Percentiles rank a stretch among this genome's conserved stretches.
Evolutionary conservation across 768 basidiomycete species (phyloP).

Genomic region (Pisolithus albus): DNA sequence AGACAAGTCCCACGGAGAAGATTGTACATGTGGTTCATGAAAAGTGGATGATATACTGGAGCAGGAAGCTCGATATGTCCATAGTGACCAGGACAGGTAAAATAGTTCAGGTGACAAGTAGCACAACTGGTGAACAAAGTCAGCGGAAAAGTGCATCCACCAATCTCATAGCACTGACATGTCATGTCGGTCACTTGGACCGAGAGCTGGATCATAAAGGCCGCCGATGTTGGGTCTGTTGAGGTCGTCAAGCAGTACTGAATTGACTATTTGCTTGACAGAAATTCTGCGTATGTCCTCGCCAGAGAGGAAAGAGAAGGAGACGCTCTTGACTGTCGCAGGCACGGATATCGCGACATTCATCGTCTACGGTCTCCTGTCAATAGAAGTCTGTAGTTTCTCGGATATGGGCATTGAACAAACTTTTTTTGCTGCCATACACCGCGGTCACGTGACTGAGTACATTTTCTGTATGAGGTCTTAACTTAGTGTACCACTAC

Average conservation of each 20-base stretch:
- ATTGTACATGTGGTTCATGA: slow-evolving; percentile 86
- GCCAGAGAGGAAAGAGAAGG: slow-evolving; percentile 88
- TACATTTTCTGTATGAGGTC: neutral
- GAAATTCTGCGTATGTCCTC: slow-evolving; percentile 88
- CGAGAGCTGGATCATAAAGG: slow-evolving; percentile 91
- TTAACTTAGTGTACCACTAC: slow-evolving; percentile 42
- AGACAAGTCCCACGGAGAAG: slow-evolving; percentile 83
- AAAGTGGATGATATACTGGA: slow-evolving; percentile 94
- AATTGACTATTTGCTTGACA: slow-evolving; percentile 96
- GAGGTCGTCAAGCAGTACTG: slow-evolving; percentile 86
- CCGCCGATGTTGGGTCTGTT: slow-evolving; percentile 89
- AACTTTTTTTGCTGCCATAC: slow-evolving; percentile 12
- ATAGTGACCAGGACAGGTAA: slow-evolving; percentile 95
- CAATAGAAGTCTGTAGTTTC: neutral
- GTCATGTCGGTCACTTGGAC: slow-evolving; percentile 82
- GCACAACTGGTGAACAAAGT: slow-evolving; percentile 56
- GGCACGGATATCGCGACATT: slow-evolving; percentile 87
- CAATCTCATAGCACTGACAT: slow-evolving; percentile 53
- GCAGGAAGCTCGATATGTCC: slow-evolving; percentile 95
- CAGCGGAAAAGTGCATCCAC: slow-evolving; percentile 3
- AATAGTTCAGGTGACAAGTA: slow-evolving; percentile 90
- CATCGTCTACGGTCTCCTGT: slow-evolving; percentile 40
- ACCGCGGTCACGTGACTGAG: slow-evolving; percentile 7
- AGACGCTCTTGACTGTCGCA: slow-evolving; percentile 76
- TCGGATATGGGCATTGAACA: too few species aligned